These are phyloP conservation scores for Adansonia rubrostipa DNA, from an alignment of 441 rosid species.

Conservation along the genomic window DNA sequence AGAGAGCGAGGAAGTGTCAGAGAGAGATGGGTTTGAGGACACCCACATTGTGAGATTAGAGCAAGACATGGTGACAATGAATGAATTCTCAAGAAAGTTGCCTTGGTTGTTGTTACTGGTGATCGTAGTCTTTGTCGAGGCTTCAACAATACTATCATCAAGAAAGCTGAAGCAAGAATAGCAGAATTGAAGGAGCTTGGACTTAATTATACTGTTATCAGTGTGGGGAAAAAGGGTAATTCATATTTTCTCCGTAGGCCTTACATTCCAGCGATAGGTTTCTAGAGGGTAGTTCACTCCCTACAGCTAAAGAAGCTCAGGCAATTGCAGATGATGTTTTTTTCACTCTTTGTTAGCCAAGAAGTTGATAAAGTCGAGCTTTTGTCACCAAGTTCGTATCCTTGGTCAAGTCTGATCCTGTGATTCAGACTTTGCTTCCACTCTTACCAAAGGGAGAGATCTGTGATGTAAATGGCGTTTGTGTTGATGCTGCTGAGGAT, in stretches of 20 bases:
- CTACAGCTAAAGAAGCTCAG: slow-evolving; percentile 92
- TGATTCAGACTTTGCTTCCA: slow-evolving; percentile 84
- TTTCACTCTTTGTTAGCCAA: slow-evolving; percentile 73
- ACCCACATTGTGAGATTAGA: too few species aligned
- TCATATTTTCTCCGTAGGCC: slow-evolving; percentile 73
- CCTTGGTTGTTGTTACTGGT: slow-evolving; percentile 78
- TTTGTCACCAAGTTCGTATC: slow-evolving; percentile 85
- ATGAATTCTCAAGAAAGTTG: slow-evolving; percentile 57
- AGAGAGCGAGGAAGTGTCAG: too few species aligned
- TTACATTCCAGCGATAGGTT: slow-evolving; percentile 67
- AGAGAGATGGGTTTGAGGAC: too few species aligned
- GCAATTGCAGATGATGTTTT: slow-evolving; percentile 88
- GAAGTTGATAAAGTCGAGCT: slow-evolving; percentile 93
- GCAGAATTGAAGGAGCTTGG: slow-evolving; percentile 66
- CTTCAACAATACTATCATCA: slow-evolving; percentile 64
- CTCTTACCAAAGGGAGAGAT: slow-evolving; percentile 84
- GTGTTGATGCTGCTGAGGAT: slow-evolving; percentile 85
- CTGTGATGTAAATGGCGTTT: slow-evolving; percentile 75
- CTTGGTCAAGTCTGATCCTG: slow-evolving; percentile 78
- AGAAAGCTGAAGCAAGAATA: slow-evolving; percentile 77
- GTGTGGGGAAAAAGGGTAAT: slow-evolving; percentile 90
- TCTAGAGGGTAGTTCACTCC: slow-evolving; percentile 58
- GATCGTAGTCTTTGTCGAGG: slow-evolving; percentile 91
- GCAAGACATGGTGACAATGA: too few species aligned
- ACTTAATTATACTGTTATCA: slow-evolving; percentile 65